Evolutionary conservation across 805 yeast genomes (phyloP), one percentile per base, ranked within the genome.

Genomic region (Saccharomycopsis sp.): DNA sequence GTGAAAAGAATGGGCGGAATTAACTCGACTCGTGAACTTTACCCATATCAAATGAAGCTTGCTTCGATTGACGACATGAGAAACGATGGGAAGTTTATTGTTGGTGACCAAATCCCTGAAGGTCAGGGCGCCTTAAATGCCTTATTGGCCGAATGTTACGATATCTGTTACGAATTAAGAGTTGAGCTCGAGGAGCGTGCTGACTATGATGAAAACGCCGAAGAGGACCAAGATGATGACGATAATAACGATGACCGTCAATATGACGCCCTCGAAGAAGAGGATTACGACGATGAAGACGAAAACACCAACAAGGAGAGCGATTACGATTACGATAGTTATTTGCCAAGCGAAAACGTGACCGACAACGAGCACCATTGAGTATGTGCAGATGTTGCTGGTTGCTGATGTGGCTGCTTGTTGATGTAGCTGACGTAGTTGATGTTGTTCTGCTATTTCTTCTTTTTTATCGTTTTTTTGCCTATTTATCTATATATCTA

Each of bases 111-210:
- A 63, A 87, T 94, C 50, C 99, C 99, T 1, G 98, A 94, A 70
- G 99, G 99, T 12, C 99, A 94, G 72, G 99, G 97, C 3, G 84
- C 96, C n/a, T 76, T 94, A 63, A 91, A 85, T 70, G 96, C 96
- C 0, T 73, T 93, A 58, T 75, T 93, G 55, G 94, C 96, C 2
- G 97, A 92, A 69, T 93, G 98, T 71, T 94, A 90, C 70, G 99
- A 94, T 70, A 86, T 93, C 59, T 78, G 89, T 53, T 94, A 93
- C 68, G 99, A 94, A 73, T 77, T 94, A 70, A 87, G 90, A 68
- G 85, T 89, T 41, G 96, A 91, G 68, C 80, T 87, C 56, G 91
- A 87, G 65, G 92, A 86, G 62, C 76, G 54, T 23, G 55, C 41
- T 3, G 52, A 41, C 15, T 34, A 56, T 25, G 15, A 54, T 8